phyloP scores from a whole-genome alignment of 2,329 filamentous ascomycete genomes.

The Massarina eburnea region DNA sequence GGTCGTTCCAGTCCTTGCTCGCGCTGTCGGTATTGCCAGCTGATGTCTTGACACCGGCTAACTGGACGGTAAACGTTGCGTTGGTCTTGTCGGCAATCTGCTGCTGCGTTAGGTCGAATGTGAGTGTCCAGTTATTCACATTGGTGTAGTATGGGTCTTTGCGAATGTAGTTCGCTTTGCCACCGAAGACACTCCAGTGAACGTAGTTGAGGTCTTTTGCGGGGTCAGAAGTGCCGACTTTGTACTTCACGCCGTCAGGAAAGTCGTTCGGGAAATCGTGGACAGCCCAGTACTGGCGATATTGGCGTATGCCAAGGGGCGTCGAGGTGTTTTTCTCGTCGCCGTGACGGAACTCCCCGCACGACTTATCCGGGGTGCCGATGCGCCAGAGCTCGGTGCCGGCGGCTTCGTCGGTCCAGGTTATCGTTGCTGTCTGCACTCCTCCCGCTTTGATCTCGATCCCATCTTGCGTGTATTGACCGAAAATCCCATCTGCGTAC shows the following conservation, averaged over 20 bases:
- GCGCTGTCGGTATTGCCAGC: slow-evolving; percentile 63
- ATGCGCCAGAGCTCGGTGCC: slow-evolving; percentile 65
- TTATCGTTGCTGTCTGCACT: slow-evolving; percentile 36
- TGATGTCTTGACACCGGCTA: slow-evolving; percentile 64
- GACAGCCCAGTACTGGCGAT: slow-evolving; percentile 62
- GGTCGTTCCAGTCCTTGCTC: slow-evolving; percentile 54
- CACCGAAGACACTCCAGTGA: slow-evolving; percentile 66
- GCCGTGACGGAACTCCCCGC: slow-evolving; percentile 63
- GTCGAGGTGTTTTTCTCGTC: slow-evolving; percentile 53
- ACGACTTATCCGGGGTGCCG: slow-evolving; percentile 62
- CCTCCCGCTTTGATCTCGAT: slow-evolving; percentile 47
- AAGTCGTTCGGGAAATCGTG: slow-evolving; percentile 64
- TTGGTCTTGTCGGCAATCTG: slow-evolving; percentile 45
- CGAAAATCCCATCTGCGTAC: slow-evolving; percentile 64
- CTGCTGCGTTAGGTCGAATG: slow-evolving; percentile 18
- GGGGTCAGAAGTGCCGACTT: slow-evolving; percentile 56
- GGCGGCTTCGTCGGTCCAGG: slow-evolving; percentile 58
- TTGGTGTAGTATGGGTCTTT: slow-evolving; percentile 44
- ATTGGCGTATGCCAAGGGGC: slow-evolving; percentile 55
- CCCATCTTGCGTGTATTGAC: slow-evolving; percentile 59
- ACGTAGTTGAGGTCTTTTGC: slow-evolving; percentile 62
- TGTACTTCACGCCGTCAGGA: slow-evolving; percentile 59
- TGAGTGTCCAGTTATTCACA: slow-evolving; percentile 28
- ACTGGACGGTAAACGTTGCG: slow-evolving; percentile 64
- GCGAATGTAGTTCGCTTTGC: slow-evolving; percentile 53